Conservation (phyloP, 495 filamentous ascomycete species). For the Corynascus novoguineensis region DNA sequence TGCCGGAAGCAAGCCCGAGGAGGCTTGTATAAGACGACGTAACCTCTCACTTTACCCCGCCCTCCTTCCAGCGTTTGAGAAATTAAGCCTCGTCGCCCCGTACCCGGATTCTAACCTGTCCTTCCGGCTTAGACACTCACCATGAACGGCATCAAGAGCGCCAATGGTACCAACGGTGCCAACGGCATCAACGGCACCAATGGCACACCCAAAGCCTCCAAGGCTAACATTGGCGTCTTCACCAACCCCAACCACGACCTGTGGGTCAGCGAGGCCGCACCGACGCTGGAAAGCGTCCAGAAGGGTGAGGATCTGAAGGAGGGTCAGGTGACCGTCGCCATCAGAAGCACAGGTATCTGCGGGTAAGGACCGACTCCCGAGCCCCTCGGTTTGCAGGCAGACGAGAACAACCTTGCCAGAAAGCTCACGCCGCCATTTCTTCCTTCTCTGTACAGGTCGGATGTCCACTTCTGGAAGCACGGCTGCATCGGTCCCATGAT, state of each 20-base stretch:
- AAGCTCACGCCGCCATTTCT: conserved; percentile 19
- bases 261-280: conserved; percentile 76
- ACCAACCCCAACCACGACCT: conserved; percentile 89
- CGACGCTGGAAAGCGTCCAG: conserved; percentile 68
- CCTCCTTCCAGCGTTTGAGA: background rate
- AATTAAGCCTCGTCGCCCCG: background rate
- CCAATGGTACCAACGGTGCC: background rate
- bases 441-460: conserved; percentile 53
- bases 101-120: background rate
- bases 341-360: conserved; percentile 91
- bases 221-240: conserved; percentile 91
- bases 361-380: conserved; percentile 50
- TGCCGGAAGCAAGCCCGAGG: background rate
- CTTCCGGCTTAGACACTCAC: background rate
- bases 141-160: conserved; percentile 4
- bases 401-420: background rate
- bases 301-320: conserved; percentile 62
- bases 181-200: background rate
- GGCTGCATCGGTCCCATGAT: conserved; percentile 94
- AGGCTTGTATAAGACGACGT: conserved; percentile 10
- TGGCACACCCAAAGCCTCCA: conserved; percentile 36
- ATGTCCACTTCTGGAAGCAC: conserved; percentile 94
- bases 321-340: conserved; percentile 76
- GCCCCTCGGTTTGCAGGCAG: conserved; percentile 18
- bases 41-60: conserved; percentile 15